Percentiles rank a stretch among this genome's conserved stretches.
Evolutionary conservation across 108 stramenopile species (phyloP).

Genomic region (Cyclotella baltica): DNA sequence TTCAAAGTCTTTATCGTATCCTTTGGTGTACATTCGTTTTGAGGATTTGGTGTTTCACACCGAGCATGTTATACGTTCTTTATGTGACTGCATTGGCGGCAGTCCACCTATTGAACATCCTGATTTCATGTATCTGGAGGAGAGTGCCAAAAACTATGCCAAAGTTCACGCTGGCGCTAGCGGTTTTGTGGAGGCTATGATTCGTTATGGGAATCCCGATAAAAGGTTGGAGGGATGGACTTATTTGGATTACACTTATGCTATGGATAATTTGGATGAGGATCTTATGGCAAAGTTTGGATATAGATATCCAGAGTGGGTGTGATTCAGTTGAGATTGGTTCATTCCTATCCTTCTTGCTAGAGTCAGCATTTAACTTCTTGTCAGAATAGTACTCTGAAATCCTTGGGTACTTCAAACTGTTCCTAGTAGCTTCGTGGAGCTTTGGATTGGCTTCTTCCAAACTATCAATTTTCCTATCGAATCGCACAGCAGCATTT

Average conservation of each 20-base stretch:
- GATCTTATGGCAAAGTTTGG: conserved; percentile 18
- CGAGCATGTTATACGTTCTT: conserved; percentile 44
- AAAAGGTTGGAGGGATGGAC: conserved; percentile 33
- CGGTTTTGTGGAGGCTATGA: conserved; percentile 17
- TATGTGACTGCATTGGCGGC: conserved; percentile 83
- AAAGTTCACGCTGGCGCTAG: conserved; percentile 39
- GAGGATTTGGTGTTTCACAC: conserved; percentile 77
- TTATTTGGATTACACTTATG: conserved; percentile 15
- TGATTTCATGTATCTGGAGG: conserved; percentile 57
- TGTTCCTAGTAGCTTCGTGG: background rate
- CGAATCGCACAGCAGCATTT: background rate
- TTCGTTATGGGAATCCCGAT: conserved; percentile 25
- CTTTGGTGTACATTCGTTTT: conserved; percentile 66
- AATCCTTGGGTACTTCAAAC: background rate
- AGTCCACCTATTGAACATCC: conserved; percentile 16
- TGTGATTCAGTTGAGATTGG: no score
- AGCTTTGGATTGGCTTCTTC: background rate
- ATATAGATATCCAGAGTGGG: conserved; percentile 13
- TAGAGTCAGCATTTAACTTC: background rate
- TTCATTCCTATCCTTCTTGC: background rate
- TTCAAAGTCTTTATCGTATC: conserved; percentile 34
- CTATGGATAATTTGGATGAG: conserved; percentile 18
- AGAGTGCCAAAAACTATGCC: conserved; percentile 59
- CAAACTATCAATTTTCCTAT: background rate
- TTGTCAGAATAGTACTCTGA: background rate